Evolutionary conservation across 495 filamentous ascomycete genomes (phyloP), one percentile per base, ranked within the genome.

Genomic region (Xylaria longipes): DNA sequence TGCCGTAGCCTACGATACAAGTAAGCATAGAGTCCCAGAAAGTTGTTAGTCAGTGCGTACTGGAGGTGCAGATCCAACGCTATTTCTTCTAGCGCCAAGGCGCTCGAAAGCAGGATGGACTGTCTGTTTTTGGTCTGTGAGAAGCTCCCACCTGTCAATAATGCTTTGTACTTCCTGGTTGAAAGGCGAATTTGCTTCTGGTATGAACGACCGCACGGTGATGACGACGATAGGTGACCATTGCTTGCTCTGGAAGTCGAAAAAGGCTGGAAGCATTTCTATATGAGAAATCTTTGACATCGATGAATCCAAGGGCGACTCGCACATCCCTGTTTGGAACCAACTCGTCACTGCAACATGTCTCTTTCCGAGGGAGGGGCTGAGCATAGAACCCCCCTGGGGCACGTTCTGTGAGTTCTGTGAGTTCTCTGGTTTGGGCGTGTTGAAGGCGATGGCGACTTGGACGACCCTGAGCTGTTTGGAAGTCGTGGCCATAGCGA

Each of bases 61-160:
- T 52, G 78, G 79, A 77, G 84, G 77, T 80, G 85, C 25, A 76
- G 78, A 72, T 79, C 83, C 57, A 64, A 78, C 78, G 74, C 84
- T 87, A 76, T 86, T 88, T 77, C 88, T 91, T 64, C 89, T 92
- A 27, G 86, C 85, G 5, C 88, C 84, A 45, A 95, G 83, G 74
- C 94, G 91, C 67, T 91, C 90, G 74, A 97, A 95, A 63, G 89
- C 91, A 2, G 89, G 79, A 75, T 95, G 92, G 14, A 95, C 83
- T 8, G 81, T 82, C 57, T 87, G 84, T 31, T 87, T 84, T 41
- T 88, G 83, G 22, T 89, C 84, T 46, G 79, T 82, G 11, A 90
- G 81, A n/a, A 96, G 77, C 72, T 94, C 90, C 94, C 93, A 97
- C 68, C 91, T 87, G 39, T 91, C 89, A 66, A 97, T 87, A 37